Conservation (phyloP, 495 filamentous ascomycete species). For the Filosporella fistucella region DNA sequence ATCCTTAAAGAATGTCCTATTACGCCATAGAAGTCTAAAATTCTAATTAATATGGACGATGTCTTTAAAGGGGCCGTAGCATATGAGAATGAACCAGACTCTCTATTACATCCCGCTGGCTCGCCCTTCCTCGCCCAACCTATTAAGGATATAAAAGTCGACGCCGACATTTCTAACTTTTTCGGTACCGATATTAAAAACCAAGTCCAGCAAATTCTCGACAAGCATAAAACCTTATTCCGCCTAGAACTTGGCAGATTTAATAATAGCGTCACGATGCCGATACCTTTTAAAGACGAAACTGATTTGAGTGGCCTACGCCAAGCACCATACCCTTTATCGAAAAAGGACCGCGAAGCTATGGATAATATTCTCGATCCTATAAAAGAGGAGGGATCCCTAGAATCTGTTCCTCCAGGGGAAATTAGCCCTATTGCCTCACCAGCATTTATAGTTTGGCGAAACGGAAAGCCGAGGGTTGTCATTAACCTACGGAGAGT, state of each 20-base stretch:
- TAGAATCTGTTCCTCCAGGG: background rate
- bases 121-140: too few relatives aligned
- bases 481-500: conserved; percentile 1
- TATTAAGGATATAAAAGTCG: background rate
- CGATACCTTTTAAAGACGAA: background rate
- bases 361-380: background rate
- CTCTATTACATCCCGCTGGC: too few relatives aligned
- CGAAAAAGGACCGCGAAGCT: background rate
- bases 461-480: background rate
- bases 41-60: too few relatives aligned
- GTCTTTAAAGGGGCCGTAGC: too few relatives aligned
- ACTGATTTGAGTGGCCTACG: background rate
- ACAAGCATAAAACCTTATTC: background rate
- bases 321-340: background rate
- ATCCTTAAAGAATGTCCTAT: too few relatives aligned
- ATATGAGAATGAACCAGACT: too few relatives aligned
- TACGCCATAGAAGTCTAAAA: too few relatives aligned
- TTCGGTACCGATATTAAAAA: background rate
- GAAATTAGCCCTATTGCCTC: background rate
- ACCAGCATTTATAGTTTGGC: conserved; percentile 3
- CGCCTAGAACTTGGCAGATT: background rate
- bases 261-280: background rate
- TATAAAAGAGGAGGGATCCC: background rate
- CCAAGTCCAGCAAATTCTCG: background rate
- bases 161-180: background rate